These are phyloP conservation scores for Globisporangium nagaii DNA, from an alignment of 352 stramenopile species.

Conservation along the genomic window DNA sequence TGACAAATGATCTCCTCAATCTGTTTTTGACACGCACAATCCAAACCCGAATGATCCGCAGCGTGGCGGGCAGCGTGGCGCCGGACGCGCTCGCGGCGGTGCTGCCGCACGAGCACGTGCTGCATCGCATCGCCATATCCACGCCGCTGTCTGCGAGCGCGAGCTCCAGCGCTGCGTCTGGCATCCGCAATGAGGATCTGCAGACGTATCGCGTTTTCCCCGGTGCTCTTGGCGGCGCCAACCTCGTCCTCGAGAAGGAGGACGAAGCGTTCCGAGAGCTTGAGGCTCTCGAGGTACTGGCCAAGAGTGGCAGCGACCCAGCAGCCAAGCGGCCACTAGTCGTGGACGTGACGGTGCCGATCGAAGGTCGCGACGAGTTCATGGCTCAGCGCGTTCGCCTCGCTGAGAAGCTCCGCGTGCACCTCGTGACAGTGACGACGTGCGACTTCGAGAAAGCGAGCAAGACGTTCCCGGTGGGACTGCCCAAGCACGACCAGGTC, in stretches of 20 bases:
- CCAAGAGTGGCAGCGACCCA: too few relatives aligned
- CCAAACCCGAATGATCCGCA: slow-evolving; percentile 37
- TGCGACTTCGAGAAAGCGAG: slow-evolving; percentile 28
- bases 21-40: too few relatives aligned
- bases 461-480: slow-evolving; percentile 2
- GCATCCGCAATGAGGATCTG: slow-evolving; percentile 48
- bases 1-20: too few relatives aligned
- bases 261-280: slow-evolving; percentile 74
- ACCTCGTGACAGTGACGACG: slow-evolving; percentile 54
- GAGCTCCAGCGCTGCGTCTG: not conserved
- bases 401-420: slow-evolving; percentile 30
- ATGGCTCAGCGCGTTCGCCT: slow-evolving; percentile 22
- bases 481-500: slow-evolving; percentile 24
- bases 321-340: slow-evolving; percentile 18
- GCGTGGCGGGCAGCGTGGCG: slow-evolving; percentile 35
- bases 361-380: slow-evolving; percentile 44
- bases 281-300: slow-evolving; percentile 19
- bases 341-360: slow-evolving; percentile 43
- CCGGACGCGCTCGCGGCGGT: slow-evolving; percentile 27
- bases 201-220: slow-evolving; percentile 44
- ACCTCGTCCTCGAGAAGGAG: slow-evolving; percentile 58
- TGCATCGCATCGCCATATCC: slow-evolving; percentile 35
- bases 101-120: slow-evolving; percentile 56
- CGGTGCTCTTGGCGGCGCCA: slow-evolving; percentile 27
- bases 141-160: not conserved